Base-by-base conservation (phyloP, 2,329 filamentous ascomycete genomes). In the Fusarium avenaceum region DNA sequence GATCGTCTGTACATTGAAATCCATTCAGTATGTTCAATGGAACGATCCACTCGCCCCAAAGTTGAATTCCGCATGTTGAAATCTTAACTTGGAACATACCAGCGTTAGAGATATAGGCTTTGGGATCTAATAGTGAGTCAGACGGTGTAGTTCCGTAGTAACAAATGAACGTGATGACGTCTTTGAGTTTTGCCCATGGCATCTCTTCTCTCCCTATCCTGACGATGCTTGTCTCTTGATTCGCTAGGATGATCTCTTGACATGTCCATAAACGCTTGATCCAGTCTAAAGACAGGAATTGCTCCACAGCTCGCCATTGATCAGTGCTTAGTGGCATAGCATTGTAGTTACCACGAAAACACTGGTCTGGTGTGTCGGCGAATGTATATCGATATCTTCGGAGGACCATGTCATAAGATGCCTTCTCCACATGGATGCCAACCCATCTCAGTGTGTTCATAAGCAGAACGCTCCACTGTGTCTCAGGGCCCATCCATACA, bases 401-500 rank as follows among this genome's bases (percentile, higher is more conserved):
- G 11, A 26, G 3, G 7, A 28, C 4, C 7, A 11, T 44, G 20
- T 44, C 22, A 28, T 4, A 22, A n/a, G 30, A 35, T 35, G 4
- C 32, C 6, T 15, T 35, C 15, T 17, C 32, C 14, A 35, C 32
- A 6, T 35, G 32, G 17, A 15, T 35, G 15, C 45, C 3, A 35
- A 11, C 7, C 20, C 30, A 4, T 35, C 14, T 20, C 11, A 48
- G 9, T 8, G 30, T 26, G 6, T 48, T 15, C 45, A 48, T 48
- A 11, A 26, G 15, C 2, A 20, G 6, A 11, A 10, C 19, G 19
- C 19, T 48, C 46, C 46, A 48, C 14, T 32, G 15, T 13, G 46
- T 22, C 19, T 19, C 46, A 26, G 53, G 53, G 22, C 57, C 57
- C 2, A 57, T 46, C 46, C 53, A 61, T n/a, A 39, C 33, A 7